phyloP scores from a whole-genome alignment of 345 rosid species.

The Aquilaria yunnanensis region DNA sequence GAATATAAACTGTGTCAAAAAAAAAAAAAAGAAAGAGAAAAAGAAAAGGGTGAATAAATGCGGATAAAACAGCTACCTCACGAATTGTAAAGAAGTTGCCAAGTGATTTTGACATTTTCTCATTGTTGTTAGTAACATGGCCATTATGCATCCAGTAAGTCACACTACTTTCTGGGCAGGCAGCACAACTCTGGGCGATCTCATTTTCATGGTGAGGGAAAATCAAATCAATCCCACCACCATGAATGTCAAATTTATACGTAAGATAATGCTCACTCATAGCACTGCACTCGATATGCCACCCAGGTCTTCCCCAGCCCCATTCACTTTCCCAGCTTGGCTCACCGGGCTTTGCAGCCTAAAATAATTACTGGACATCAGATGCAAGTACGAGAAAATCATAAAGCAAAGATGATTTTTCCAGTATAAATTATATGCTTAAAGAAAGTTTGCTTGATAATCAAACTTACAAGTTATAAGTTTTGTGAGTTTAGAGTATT shows the following conservation, averaged over 20 bases:
- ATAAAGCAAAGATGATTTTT: neutral
- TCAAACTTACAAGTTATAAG: neutral
- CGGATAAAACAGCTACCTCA: slow-evolving; percentile 31
- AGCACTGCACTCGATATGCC: slow-evolving; percentile 99
- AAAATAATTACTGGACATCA: slow-evolving; percentile 19
- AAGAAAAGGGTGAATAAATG: neutral
- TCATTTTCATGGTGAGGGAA: slow-evolving; percentile 93
- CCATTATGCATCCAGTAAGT: slow-evolving; percentile 92
- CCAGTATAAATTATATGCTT: neutral
- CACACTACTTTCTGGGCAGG: slow-evolving; percentile 50
- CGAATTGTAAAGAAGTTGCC: slow-evolving; percentile 71
- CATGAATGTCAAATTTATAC: slow-evolving; percentile 70
- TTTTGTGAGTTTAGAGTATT: neutral
- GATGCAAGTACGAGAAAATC: neutral
- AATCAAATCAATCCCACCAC: slow-evolving; percentile 75
- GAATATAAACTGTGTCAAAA: neutral
- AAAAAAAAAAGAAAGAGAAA: neutral
- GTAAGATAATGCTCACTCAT: slow-evolving; percentile 78
- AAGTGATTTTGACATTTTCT: slow-evolving; percentile 83
- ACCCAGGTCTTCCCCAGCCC: slow-evolving; percentile 95
- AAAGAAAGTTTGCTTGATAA: too few species aligned
- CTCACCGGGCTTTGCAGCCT: slow-evolving; percentile 91
- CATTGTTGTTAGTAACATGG: slow-evolving; percentile 72
- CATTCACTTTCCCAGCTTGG: slow-evolving; percentile 88
- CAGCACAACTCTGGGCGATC: slow-evolving; percentile 81